phyloP scores from a whole-genome alignment of 1,284 basidiomycete genomes.

The Papiliotrema laurentii region DNA sequence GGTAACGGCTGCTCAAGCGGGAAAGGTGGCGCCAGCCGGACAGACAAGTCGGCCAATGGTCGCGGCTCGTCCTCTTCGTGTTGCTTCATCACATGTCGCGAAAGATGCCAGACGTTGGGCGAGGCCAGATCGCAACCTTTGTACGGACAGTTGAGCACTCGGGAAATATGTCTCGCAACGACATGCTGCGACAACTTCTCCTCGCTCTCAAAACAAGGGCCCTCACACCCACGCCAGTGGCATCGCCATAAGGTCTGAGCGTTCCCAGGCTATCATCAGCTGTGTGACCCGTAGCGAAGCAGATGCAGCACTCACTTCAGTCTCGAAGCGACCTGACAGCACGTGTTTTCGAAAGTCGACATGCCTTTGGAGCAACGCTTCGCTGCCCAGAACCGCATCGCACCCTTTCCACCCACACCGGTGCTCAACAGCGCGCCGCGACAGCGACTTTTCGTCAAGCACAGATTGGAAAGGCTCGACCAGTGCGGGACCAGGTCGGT shows the following conservation, averaged over 20 bases:
- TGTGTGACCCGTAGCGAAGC: background rate
- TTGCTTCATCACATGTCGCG: constrained; percentile 24
- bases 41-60: constrained; percentile 17
- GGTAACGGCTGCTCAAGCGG: constrained; percentile 9
- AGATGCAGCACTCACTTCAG: constrained; percentile 13
- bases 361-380: constrained; percentile 26
- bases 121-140: constrained; percentile 24
- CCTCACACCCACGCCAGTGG: constrained; percentile 29
- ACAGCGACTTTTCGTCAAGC: constrained; percentile 19
- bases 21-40: constrained; percentile 2
- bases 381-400: constrained; percentile 26
- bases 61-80: constrained; percentile 21
- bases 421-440: constrained; percentile 18
- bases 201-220: constrained; percentile 23
- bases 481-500: constrained; percentile 20
- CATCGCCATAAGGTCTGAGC: constrained; percentile 15
- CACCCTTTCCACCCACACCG: constrained; percentile 38
- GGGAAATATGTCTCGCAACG: constrained; percentile 26
- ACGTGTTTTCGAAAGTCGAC: constrained; percentile 20
- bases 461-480: constrained; percentile 26
- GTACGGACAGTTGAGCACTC: constrained; percentile 27
- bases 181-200: constrained; percentile 29
- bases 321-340: constrained; percentile 15
- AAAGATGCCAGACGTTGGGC: constrained; percentile 26
- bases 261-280: constrained; percentile 1